Evolutionary conservation across 257 asterid genomes (phyloP), one percentile per base, ranked within the genome.

Genomic region (Hygrophila difformis): DNA sequence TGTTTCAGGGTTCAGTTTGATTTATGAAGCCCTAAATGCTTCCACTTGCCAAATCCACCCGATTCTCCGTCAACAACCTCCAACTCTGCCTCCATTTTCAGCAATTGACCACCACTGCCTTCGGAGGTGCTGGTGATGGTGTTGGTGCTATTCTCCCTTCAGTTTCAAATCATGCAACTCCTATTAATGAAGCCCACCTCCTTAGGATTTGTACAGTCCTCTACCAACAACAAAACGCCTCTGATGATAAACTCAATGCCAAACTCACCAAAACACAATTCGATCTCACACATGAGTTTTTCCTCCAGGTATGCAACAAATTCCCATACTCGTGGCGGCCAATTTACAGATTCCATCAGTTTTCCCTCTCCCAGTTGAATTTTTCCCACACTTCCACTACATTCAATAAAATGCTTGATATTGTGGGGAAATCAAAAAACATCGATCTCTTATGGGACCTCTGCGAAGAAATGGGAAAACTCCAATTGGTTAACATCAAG

Each of bases 241-340:
- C 91, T 0, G 64, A 69, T 12, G 38, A 65, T 22, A 81, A 64
- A 47, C 87, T 85, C 68, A 83, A 70, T 60, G 51, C 28, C 56
- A 69, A 52, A 72, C 93, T 89, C 47, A 47, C 33, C 39, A 65
- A 71, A 57, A 61, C 82, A 18, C 49, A 38, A 8, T 82, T 85
- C 66, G 17, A 65, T 43, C 92, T 79, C 35, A 65, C 66, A 49
- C 96, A 85, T 42, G 98, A 82, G 60, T 85, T 89, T 52, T 89
- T 85, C 72, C 77, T 89, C 56, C 96, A 71, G 51, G 82, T 85
- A 7, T 89, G 98, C 84, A 72, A 75, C 68, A 85, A 66, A 13
- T 89, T 89, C 75, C 84, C 82, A 0, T 73, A 36, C 54, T 89
- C 98, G 18, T 89, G 98, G 96, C 64, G 69, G 18, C 98, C 98